Evolutionary conservation across 306 rosid genomes (phyloP).

Genomic region (Betula pendula): DNA sequence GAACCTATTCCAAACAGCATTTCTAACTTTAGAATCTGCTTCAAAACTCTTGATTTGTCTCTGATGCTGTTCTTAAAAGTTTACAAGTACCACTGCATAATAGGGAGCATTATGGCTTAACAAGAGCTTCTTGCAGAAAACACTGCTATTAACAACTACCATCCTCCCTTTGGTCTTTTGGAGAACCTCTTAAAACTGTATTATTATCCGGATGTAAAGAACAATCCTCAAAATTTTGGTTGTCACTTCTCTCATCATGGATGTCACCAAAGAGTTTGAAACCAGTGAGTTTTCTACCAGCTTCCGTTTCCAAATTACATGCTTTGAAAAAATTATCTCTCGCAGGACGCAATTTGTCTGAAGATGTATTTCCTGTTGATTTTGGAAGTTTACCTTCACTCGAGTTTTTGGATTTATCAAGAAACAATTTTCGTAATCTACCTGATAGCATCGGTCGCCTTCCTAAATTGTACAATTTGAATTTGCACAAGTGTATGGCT

Average conservation of each 20-base stretch:
- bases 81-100: not conserved
- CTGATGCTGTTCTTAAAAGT: not conserved
- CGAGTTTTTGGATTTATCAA: not conserved
- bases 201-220: too few species aligned
- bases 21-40: too few species aligned
- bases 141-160: not conserved
- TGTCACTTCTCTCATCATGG: not conserved
- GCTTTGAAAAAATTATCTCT: too few species aligned
- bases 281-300: too few species aligned
- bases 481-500: not conserved
- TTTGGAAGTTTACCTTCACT: not conserved
- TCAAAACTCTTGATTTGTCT: not conserved
- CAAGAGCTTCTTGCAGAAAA: too few species aligned
- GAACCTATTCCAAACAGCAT: not conserved
- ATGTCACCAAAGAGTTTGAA: too few species aligned
- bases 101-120: not conserved
- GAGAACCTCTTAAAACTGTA: not conserved
- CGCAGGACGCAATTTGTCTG: not conserved
- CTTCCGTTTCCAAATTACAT: too few species aligned
- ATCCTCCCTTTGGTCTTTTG: not conserved
- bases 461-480: not conserved
- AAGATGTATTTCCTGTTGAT: not conserved
- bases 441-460: not conserved
- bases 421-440: not conserved
- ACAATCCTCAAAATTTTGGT: not conserved